A percentile compares a stretch with the other conserved stretches of the same genome.
These are phyloP conservation scores for Yamadazyma philogaea DNA, from an alignment of 805 yeast species.

Conservation along the genomic window DNA sequence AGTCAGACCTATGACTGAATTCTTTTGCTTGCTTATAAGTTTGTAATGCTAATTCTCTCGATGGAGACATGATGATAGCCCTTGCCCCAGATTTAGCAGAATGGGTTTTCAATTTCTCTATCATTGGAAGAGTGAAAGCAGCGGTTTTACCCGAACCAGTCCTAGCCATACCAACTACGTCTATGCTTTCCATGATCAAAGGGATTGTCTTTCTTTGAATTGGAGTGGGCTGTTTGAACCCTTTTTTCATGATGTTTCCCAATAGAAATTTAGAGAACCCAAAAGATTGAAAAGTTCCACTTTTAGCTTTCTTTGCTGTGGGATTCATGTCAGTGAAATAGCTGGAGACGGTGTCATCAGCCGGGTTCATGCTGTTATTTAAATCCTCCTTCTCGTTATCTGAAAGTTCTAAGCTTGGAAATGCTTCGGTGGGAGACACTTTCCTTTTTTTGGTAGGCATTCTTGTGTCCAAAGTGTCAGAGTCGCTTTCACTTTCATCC, in stretches of 20 bases:
- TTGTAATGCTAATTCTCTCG: conserved; percentile 94
- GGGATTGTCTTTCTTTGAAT: conserved; percentile 97
- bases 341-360: conserved; percentile 22
- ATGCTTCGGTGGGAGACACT: conserved; percentile 26
- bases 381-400: conserved; percentile 45
- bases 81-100: conserved; percentile 85
- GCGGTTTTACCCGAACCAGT: conserved; percentile 99
- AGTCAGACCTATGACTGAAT: conserved; percentile 77
- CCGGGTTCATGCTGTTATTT: conserved; percentile 14
- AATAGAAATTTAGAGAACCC: conserved; percentile 76
- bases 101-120: conserved; percentile 80
- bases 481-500: conserved; percentile 15
- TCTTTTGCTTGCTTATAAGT: conserved; percentile 87
- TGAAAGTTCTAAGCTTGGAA: conserved; percentile 53
- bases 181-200: conserved; percentile 77
- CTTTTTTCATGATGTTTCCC: conserved; percentile 72
- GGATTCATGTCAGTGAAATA: conserved; percentile 42
- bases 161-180: conserved; percentile 99
- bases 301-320: conserved; percentile 56
- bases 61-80: conserved; percentile 87
- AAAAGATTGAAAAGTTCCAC: conserved; percentile 85
- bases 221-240: conserved; percentile 94
- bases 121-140: conserved; percentile 86
- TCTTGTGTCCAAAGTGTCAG: conserved; percentile 12
- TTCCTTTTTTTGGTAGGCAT: conserved; percentile 19